phyloP scores from a whole-genome alignment of 108 stramenopile genomes.

The Chaetoceros muelleri region DNA sequence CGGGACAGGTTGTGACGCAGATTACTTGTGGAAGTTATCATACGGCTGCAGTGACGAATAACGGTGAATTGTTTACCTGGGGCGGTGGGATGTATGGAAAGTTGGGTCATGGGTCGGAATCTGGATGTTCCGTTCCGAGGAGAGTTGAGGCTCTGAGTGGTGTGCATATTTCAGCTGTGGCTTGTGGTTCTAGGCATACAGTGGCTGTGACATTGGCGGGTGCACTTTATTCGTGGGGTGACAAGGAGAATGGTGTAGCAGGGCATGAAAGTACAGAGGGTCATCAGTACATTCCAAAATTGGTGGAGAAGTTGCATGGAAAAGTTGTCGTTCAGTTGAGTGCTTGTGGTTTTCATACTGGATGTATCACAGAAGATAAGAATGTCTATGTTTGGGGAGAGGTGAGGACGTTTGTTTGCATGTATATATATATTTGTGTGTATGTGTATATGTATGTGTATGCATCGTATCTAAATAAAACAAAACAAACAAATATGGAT shows the following conservation, averaged over 20 bases:
- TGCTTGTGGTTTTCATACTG: slow-evolving; percentile 94
- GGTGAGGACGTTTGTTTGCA: background rate
- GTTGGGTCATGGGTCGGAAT: slow-evolving; percentile 90
- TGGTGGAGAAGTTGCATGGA: slow-evolving; percentile 67
- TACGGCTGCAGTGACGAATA: slow-evolving; percentile 85
- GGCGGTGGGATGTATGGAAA: slow-evolving; percentile 97
- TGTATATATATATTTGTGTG: background rate
- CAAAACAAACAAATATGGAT: background rate
- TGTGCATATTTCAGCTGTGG: slow-evolving; percentile 71
- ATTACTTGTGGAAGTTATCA: slow-evolving; percentile 93
- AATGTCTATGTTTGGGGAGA: slow-evolving; percentile 85
- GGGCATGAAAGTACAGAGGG: slow-evolving; percentile 91
- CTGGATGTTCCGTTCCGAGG: slow-evolving; percentile 84
- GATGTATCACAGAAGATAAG: slow-evolving; percentile 74
- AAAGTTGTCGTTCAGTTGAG: slow-evolving; percentile 80
- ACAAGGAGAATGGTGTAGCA: slow-evolving; percentile 87
- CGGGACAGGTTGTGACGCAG: slow-evolving; percentile 69
- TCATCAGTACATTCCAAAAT: slow-evolving; percentile 88
- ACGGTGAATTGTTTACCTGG: slow-evolving; percentile 87
- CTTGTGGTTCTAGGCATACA: slow-evolving; percentile 88
- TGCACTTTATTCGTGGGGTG: slow-evolving; percentile 77
- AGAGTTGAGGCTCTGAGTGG: slow-evolving; percentile 80
- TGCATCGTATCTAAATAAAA: background rate
- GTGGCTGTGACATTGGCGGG: slow-evolving; percentile 78
- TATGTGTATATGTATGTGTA: background rate